Conservation (phyloP, 208 protist genomes). For the Leptomonas pyrrhocoris region DNA sequence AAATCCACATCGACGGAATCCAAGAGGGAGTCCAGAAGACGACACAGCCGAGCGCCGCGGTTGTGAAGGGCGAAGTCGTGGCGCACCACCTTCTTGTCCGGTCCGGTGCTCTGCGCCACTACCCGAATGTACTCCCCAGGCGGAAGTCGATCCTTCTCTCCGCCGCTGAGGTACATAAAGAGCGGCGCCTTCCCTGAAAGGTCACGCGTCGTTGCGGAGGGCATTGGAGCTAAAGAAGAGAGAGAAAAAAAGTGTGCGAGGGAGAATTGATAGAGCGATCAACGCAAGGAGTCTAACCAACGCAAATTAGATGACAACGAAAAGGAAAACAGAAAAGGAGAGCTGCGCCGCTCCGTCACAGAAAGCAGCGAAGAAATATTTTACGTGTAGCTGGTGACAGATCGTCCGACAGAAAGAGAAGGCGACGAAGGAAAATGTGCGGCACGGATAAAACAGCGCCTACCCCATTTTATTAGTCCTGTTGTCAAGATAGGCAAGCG, state of each 20-base stretch:
- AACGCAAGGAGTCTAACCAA: too few species aligned
- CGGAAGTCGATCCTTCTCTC: conserved; percentile 49
- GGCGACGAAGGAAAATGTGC: too few species aligned
- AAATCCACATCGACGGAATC: conserved; percentile 63
- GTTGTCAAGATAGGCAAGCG: too few species aligned
- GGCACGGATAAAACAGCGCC: too few species aligned
- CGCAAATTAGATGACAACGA: too few species aligned
- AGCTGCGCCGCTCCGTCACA: too few species aligned
- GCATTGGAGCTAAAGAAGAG: conserved; percentile 18
- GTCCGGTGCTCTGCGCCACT: conserved; percentile 40
- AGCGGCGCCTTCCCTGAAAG: conserved; percentile 42
- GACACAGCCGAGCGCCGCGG: conserved; percentile 73
- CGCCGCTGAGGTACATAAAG: conserved; percentile 35
- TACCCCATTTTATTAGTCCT: too few species aligned
- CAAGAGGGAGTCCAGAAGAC: conserved; percentile 75
- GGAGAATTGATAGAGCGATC: too few species aligned
- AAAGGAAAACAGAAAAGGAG: too few species aligned
- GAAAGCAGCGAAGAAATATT: too few species aligned
- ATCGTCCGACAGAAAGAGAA: too few species aligned
- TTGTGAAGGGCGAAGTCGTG: conserved; percentile 80
- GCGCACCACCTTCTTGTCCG: conserved; percentile 34
- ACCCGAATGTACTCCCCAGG: conserved; percentile 69
- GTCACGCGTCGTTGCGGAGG: conserved; percentile 21
- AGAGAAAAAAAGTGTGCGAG: background rate
- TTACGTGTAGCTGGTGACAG: too few species aligned